phyloP scores from a whole-genome alignment of 352 stramenopile genomes.

The Phytopythium cucurbitacearum region DNA sequence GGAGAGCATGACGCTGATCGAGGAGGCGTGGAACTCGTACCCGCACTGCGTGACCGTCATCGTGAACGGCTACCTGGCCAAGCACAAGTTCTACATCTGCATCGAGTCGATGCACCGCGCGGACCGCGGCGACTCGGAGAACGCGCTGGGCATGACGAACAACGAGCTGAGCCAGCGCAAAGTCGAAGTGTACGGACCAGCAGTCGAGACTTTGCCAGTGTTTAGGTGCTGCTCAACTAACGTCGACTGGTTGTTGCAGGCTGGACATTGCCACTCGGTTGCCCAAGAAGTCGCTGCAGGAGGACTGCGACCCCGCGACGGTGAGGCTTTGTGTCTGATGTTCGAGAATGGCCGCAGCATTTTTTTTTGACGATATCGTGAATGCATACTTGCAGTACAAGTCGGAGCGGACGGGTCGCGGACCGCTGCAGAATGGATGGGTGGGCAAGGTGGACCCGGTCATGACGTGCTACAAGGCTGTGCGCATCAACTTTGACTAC shows the following conservation, averaged over 20 bases:
- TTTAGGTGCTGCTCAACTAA: not conserved
- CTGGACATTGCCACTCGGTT: constrained; percentile 77
- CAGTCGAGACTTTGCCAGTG: not conserved
- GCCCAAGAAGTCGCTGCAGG: constrained; percentile 68
- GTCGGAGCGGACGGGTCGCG: constrained; percentile 66
- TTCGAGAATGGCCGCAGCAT: not conserved
- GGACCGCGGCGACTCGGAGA: constrained; percentile 56
- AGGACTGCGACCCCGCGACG: constrained; percentile 59
- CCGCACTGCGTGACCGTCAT: constrained; percentile 86
- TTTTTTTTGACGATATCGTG: no score
- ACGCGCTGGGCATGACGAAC: constrained; percentile 60
- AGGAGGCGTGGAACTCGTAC: constrained; percentile 87
- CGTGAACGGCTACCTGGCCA: constrained; percentile 77
- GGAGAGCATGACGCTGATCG: constrained; percentile 82
- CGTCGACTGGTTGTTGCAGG: constrained; percentile 18
- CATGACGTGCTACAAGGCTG: constrained; percentile 87
- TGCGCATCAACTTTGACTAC: constrained; percentile 88
- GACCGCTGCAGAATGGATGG: constrained; percentile 64
- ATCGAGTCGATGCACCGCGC: constrained; percentile 79
- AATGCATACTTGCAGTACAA: constrained; percentile 36
- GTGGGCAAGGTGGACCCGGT: constrained; percentile 61
- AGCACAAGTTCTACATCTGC: constrained; percentile 87
- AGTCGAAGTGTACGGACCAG: constrained; percentile 56
- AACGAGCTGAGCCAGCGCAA: constrained; percentile 73
- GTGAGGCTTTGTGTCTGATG: constrained; percentile 19